Conservation (phyloP, 768 basidiomycete genomes). For the Agrocybe praecox region DNA sequence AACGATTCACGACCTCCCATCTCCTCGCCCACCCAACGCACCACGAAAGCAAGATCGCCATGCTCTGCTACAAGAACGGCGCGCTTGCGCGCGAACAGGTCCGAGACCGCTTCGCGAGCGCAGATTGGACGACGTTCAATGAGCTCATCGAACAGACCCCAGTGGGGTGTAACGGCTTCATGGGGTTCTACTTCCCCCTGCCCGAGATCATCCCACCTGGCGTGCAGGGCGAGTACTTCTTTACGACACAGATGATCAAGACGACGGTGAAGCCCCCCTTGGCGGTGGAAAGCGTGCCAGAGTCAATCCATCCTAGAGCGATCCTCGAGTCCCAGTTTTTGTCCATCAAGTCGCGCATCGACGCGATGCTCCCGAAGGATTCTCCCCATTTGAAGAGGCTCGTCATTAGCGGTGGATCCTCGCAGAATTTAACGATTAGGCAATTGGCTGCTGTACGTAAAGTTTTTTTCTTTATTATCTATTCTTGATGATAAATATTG, state of each 20-base stretch:
- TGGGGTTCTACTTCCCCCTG: conserved; percentile 82
- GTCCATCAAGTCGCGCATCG: conserved; percentile 74
- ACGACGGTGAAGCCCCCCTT: conserved; percentile 27
- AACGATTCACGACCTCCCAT: conserved; percentile 75
- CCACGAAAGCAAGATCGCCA: conserved; percentile 70
- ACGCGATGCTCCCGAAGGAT: conserved; percentile 63
- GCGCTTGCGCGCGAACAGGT: conserved; percentile 81
- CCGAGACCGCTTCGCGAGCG: conserved; percentile 61
- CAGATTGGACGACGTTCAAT: conserved; percentile 74
- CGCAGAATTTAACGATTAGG: conserved; percentile 70
- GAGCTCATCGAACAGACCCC: conserved; percentile 54
- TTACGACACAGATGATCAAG: conserved; percentile 36
- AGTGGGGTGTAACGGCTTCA: conserved; percentile 58
- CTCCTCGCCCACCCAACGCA: conserved; percentile 71
- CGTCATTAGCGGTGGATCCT: conserved; percentile 79
- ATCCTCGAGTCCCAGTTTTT: conserved; percentile 87
- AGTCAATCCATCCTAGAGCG: conserved; percentile 63
- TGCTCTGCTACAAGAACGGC: conserved; percentile 93
- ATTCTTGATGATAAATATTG: background rate
- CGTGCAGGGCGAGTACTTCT: conserved; percentile 73
- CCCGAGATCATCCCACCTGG: conserved; percentile 87
- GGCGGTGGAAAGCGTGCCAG: conserved; percentile 40
- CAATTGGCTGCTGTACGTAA: conserved; percentile 65
- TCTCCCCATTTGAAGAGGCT: conserved; percentile 62
- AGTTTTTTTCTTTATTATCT: background rate